Conservation (phyloP, 2,329 filamentous ascomycete species). For the Rhynchosporium graminicola region DNA sequence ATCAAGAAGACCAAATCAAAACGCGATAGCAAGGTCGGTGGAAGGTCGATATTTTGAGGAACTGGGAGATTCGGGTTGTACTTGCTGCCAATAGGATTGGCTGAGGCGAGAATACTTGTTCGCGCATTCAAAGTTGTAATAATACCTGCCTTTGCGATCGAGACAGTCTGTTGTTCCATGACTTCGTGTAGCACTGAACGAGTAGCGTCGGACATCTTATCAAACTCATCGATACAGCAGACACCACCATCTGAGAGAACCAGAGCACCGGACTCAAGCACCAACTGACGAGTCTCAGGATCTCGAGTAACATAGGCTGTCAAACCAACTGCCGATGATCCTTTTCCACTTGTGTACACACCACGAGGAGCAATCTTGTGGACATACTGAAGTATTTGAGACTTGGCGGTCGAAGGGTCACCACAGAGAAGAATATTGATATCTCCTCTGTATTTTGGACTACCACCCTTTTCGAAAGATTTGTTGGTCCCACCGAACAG, state of each 20-base stretch:
- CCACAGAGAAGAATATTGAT: slow-evolving; percentile 97
- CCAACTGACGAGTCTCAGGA: slow-evolving; percentile 70
- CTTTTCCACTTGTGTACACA: slow-evolving; percentile 76
- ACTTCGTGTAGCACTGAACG: slow-evolving; percentile 76
- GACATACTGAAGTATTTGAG: slow-evolving; percentile 89
- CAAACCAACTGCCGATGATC: slow-evolving; percentile 73
- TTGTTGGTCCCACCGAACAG: slow-evolving; percentile 98
- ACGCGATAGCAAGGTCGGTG: slow-evolving; percentile 89
- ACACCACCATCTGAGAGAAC: slow-evolving; percentile 75
- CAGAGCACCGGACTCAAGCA: slow-evolving; percentile 73
- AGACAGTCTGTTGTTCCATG: slow-evolving; percentile 80
- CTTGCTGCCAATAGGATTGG: slow-evolving; percentile 96
- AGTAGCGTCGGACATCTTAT: slow-evolving; percentile 77
- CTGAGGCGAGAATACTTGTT: slow-evolving; percentile 93
- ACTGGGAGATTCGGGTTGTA: slow-evolving; percentile 96
- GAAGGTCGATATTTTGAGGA: slow-evolving; percentile 96
- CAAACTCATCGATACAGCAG: slow-evolving; percentile 78
- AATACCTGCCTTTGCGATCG: slow-evolving; percentile 76
- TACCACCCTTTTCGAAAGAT: slow-evolving; percentile 93
- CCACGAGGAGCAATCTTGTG: slow-evolving; percentile 95
- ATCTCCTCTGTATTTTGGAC: slow-evolving; percentile 92
- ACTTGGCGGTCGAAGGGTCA: slow-evolving; percentile 95
- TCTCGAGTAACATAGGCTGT: slow-evolving; percentile 78
- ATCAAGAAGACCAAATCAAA: slow-evolving; percentile 98
- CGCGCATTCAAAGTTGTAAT: slow-evolving; percentile 90